A percentile compares a stretch with the other conserved stretches of the same genome.
Conservation (phyloP, 768 basidiomycete species). For the Pulveroboletus ravenelii region DNA sequence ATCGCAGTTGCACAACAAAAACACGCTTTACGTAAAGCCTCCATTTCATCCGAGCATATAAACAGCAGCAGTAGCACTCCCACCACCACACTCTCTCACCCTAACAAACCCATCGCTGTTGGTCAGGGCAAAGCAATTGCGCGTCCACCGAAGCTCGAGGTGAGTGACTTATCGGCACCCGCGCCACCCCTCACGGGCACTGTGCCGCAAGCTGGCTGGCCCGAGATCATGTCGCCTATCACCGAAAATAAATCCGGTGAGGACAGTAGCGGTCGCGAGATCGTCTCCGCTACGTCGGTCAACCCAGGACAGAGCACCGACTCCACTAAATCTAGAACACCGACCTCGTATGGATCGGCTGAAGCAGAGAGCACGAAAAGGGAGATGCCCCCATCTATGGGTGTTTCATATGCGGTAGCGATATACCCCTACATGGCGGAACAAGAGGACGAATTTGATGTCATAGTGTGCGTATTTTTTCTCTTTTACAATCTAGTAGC, state of each 20-base stretch:
- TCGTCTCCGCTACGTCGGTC: slow-evolving; percentile 31
- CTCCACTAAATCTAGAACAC: slow-evolving; percentile 12
- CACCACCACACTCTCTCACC: slow-evolving; percentile 13
- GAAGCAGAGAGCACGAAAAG: slow-evolving; percentile 35
- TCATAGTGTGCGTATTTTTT: slow-evolving; percentile 70
- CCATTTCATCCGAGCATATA: slow-evolving; percentile 31
- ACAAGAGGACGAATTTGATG: slow-evolving; percentile 97
- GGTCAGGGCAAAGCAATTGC: slow-evolving; percentile 35
- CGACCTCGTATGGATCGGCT: slow-evolving; percentile 12
- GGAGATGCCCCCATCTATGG: slow-evolving; percentile 44
- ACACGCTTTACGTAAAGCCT: slow-evolving; percentile 83
- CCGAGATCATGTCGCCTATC: slow-evolving; percentile 63
- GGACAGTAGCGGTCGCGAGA: slow-evolving; percentile 35
- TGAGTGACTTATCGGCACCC: slow-evolving; percentile 53
- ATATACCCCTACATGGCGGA: slow-evolving; percentile 99
- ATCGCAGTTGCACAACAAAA: slow-evolving; percentile 97
- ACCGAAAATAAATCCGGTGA: slow-evolving; percentile 46
- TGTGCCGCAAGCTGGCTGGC: slow-evolving; percentile 73
- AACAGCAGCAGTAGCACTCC: slow-evolving; percentile 18
- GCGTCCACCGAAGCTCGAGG: slow-evolving; percentile 67
- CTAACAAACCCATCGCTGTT: slow-evolving; percentile 23
- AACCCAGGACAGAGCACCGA: slow-evolving; percentile 30
- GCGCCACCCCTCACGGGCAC: slow-evolving; percentile 52
- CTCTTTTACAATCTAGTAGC: neutral
- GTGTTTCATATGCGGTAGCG: slow-evolving; percentile 90